A percentile compares a stretch with the other conserved stretches of the same genome.
Evolutionary conservation across 1,284 basidiomycete genomes (phyloP).

Genomic region (Papiliotrema laurentii): DNA sequence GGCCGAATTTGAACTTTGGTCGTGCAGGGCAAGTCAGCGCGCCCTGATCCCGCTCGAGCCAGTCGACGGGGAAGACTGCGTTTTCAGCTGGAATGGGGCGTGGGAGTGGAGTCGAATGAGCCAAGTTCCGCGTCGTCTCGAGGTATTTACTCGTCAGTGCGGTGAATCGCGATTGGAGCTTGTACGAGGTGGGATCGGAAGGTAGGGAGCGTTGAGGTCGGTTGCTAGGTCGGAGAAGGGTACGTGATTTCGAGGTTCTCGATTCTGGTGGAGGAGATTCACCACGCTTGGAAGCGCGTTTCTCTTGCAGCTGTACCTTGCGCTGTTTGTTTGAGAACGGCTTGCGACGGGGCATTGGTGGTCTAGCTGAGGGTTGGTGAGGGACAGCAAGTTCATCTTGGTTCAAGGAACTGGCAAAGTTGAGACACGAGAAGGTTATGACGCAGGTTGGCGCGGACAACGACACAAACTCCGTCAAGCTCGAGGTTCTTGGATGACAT

Average conservation of each 20-base stretch:
- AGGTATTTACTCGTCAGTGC: conserved; percentile 62
- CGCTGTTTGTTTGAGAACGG: background rate
- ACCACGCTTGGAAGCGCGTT: background rate
- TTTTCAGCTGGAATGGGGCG: conserved; percentile 58
- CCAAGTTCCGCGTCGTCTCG: conserved; percentile 58
- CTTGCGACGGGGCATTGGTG: background rate
- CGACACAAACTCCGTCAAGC: no score
- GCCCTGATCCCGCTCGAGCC: conserved; percentile 24
- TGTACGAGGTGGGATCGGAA: conserved; percentile 31
- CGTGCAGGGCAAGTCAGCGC: conserved; percentile 59
- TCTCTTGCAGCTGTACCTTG: background rate
- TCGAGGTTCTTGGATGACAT: no score
- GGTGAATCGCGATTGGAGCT: conserved; percentile 67
- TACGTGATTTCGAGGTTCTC: background rate
- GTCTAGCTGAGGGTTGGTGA: no score
- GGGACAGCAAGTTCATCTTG: no score
- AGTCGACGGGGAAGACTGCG: conserved; percentile 50
- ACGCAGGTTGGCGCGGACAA: no score
- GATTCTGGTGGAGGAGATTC: background rate
- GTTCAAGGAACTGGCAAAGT: no score
- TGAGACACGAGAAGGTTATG: no score
- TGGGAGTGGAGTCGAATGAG: conserved; percentile 54
- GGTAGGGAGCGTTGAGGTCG: conserved; percentile 10
- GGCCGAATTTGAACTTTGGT: conserved; percentile 77
- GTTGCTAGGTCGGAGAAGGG: background rate